Conservation (phyloP, 2,329 filamentous ascomycete species). For the Epichloe hybrida region DNA sequence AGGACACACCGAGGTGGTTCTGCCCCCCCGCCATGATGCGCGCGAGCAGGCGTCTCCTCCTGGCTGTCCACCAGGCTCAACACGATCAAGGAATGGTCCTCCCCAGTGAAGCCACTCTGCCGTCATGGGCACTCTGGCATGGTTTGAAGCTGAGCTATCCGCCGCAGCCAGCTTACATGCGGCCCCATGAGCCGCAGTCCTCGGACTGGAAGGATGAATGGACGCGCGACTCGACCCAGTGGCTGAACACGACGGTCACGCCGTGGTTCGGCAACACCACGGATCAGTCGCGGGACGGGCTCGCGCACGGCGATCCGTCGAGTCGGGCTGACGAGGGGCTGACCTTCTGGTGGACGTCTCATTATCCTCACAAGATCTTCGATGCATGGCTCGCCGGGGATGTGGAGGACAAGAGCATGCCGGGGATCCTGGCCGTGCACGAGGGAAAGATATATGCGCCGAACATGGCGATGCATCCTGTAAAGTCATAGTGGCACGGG, state of each 20-base stretch:
- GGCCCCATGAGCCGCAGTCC: slow-evolving; percentile 2
- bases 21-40: too few relatives aligned
- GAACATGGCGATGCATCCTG: slow-evolving; percentile 24
- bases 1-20: too few relatives aligned
- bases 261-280: slow-evolving; percentile 18
- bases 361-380: slow-evolving; percentile 17
- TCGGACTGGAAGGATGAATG: slow-evolving; percentile 5
- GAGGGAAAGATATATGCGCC: slow-evolving; percentile 20
- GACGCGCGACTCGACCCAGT: too few relatives aligned
- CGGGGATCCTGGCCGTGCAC: slow-evolving; percentile 15
- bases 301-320: slow-evolving; percentile 12
- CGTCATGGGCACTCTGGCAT: too few relatives aligned
- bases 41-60: too few relatives aligned
- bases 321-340: slow-evolving; percentile 12
- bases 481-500: slow-evolving; percentile 14
- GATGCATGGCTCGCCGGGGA: slow-evolving; percentile 18
- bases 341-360: slow-evolving; percentile 21
- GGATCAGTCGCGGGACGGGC: slow-evolving; percentile 12
- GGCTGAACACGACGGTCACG: neutral
- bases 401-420: slow-evolving; percentile 9
- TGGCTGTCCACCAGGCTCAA: too few relatives aligned
- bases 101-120: too few relatives aligned
- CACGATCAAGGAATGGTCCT: too few relatives aligned
- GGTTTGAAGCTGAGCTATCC: slow-evolving; percentile 18
- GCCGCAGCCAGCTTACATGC: slow-evolving; percentile 22